Conservation (phyloP, 768 basidiomycete genomes). For the Cubamyces sp. region DNA sequence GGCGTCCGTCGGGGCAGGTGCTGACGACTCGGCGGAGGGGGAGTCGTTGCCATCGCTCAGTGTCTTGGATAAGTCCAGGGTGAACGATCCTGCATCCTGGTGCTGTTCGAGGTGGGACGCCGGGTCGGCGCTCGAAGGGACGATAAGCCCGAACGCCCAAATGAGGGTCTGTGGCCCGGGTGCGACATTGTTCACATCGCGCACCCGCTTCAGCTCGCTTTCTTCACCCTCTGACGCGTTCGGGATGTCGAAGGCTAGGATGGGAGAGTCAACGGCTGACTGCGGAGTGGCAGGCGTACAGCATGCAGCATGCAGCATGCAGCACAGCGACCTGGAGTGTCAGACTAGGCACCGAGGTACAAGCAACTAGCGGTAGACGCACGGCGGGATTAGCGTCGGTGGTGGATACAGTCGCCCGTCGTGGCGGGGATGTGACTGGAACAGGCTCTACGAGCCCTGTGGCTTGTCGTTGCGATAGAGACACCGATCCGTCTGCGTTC, state of each 20-base stretch:
- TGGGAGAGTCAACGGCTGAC: constrained; percentile 30
- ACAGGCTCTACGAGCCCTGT: constrained; percentile 51
- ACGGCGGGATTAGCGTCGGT: constrained; percentile 35
- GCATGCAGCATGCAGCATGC: neutral
- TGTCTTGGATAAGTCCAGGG: constrained; percentile 40
- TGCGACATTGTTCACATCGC: constrained; percentile 12
- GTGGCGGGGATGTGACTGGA: constrained; percentile 46
- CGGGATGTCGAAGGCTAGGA: constrained; percentile 39
- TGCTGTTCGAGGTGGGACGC: constrained; percentile 41
- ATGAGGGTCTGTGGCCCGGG: constrained; percentile 38
- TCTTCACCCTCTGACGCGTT: constrained; percentile 11
- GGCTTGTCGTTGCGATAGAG: constrained; percentile 62
- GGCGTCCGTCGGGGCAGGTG: no score
- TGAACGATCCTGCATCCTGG: constrained; percentile 38
- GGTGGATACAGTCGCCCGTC: constrained; percentile 43
- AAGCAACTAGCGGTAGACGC: constrained; percentile 14
- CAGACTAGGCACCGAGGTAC: neutral
- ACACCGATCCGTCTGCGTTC: constrained; percentile 53
- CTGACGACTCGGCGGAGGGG: constrained; percentile 4
- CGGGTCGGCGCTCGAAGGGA: constrained; percentile 32
- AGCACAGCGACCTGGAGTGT: no score
- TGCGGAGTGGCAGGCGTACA: constrained; percentile 14
- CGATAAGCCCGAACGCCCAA: constrained; percentile 44
- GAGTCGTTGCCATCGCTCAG: constrained; percentile 8
- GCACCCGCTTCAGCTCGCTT: no score